A percentile compares a stretch with the other conserved stretches of the same genome.
These are phyloP conservation scores for Colletotrichum simmondsii DNA, from an alignment of 2,329 filamentous ascomycete species.

Conservation along the genomic window DNA sequence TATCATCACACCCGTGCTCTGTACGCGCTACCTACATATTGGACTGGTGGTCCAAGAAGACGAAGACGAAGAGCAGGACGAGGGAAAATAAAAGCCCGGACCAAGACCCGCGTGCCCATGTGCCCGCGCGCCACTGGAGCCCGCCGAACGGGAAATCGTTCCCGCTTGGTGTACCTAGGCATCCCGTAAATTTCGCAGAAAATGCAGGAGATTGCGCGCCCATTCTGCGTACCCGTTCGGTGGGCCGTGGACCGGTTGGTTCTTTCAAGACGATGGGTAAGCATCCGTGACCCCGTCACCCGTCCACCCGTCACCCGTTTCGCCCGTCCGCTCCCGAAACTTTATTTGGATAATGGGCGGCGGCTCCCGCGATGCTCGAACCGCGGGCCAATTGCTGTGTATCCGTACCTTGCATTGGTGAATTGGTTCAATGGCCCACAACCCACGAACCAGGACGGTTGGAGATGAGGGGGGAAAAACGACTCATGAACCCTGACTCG, in stretches of 20 bases:
- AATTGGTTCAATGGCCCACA: neutral
- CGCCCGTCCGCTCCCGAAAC: conserved; percentile 1
- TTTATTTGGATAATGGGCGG: neutral
- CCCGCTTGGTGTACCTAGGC: neutral
- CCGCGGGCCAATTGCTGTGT: neutral
- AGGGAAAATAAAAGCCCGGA: neutral
- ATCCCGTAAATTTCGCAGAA: neutral
- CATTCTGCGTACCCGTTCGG: neutral
- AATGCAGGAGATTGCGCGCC: neutral
- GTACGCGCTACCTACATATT: no score
- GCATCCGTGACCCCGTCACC: neutral
- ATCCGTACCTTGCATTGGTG: neutral
- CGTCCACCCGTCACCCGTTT: neutral
- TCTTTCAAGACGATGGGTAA: no score
- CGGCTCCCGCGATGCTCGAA: neutral
- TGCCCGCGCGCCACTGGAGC: neutral
- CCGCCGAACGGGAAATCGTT: neutral
- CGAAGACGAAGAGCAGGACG: no score
- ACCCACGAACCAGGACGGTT: conserved; percentile 23
- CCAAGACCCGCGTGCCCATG: neutral
- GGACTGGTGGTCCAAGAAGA: no score
- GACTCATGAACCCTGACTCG: conserved; percentile 26
- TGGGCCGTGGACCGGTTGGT: neutral
- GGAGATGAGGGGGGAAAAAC: neutral
- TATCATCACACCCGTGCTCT: no score